phyloP scores from a whole-genome alignment of 192 early-diverging fungal genomes.

The Oehlia diaphana region DNA sequence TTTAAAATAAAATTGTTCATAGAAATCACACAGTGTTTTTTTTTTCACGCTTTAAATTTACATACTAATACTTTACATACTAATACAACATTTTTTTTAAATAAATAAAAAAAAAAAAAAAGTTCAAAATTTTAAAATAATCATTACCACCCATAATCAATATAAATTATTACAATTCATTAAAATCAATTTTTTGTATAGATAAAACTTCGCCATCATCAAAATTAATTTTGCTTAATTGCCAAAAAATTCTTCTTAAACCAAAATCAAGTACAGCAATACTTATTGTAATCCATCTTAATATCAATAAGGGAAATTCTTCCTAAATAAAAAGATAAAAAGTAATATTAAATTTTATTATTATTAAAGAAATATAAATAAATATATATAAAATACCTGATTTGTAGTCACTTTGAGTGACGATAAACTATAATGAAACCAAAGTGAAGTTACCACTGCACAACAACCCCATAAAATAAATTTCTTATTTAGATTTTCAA shows the following conservation, averaged over 20 bases:
- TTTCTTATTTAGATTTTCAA: slow-evolving; percentile 39
- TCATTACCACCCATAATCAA: too few species aligned
- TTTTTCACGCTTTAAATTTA: too few species aligned
- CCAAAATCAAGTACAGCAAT: slow-evolving; percentile 53
- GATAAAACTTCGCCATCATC: slow-evolving; percentile 16
- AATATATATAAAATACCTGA: slow-evolving; percentile 17
- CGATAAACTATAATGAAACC: slow-evolving; percentile 60
- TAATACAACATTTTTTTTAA: too few species aligned
- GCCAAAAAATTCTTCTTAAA: slow-evolving; percentile 14
- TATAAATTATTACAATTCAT: background rate
- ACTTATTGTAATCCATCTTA: slow-evolving; percentile 58
- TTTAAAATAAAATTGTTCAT: too few species aligned
- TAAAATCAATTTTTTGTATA: slow-evolving; percentile 13
- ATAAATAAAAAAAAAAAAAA: too few species aligned
- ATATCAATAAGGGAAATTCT: slow-evolving; percentile 42
- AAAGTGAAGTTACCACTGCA: slow-evolving; percentile 47
- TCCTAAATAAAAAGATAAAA: too few species aligned
- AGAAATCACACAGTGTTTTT: too few species aligned
- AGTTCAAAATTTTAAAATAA: too few species aligned
- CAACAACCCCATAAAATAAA: slow-evolving; percentile 43
- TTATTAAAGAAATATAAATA: background rate
- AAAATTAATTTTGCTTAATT: background rate
- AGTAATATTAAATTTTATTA: too few species aligned
- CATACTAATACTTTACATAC: too few species aligned
- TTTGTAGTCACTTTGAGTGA: slow-evolving; percentile 45